A percentile compares a stretch with the other conserved stretches of the same genome.
phyloP scores from a whole-genome alignment of 148 eudicot genomes.

The Hydrangea macrophylla region DNA sequence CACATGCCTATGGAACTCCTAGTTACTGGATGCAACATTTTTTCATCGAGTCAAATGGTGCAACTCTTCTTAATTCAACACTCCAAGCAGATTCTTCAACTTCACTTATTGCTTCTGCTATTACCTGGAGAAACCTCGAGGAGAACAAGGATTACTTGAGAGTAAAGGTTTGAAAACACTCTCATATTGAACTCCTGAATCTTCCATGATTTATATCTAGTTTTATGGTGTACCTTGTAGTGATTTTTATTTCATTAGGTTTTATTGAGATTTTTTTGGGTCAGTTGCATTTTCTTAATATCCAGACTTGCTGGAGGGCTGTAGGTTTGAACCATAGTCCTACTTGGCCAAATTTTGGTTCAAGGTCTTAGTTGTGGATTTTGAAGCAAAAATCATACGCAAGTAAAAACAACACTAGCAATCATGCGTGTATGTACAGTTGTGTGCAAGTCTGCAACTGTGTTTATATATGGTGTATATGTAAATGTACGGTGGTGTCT shows the following conservation, averaged over 20 bases:
- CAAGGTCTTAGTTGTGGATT: no score
- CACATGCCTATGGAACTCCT: constrained; percentile 78
- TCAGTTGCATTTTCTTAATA: no score
- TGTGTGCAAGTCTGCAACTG: no score
- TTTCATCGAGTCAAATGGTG: constrained; percentile 75
- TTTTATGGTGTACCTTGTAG: not conserved
- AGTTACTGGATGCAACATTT: constrained; percentile 92
- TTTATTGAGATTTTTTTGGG: not conserved
- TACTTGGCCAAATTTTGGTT: no score
- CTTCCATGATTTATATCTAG: not conserved
- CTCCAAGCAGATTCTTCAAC: constrained; percentile 42
- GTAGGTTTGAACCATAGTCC: no score
- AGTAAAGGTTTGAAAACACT: constrained; percentile 53
- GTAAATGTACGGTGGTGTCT: no score
- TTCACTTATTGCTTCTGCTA: constrained; percentile 71
- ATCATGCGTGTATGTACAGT: no score
- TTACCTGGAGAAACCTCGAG: constrained; percentile 51
- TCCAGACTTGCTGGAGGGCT: no score
- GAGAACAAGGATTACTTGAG: constrained; percentile 49
- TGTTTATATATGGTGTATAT: no score
- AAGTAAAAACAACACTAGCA: no score
- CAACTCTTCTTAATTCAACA: constrained; percentile 52
- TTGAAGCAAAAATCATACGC: no score
- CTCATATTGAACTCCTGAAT: not conserved
- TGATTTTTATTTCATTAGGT: no score